Conservation (phyloP, 495 filamentous ascomycete genomes). For the Lindgomyces ingoldianus region DNA sequence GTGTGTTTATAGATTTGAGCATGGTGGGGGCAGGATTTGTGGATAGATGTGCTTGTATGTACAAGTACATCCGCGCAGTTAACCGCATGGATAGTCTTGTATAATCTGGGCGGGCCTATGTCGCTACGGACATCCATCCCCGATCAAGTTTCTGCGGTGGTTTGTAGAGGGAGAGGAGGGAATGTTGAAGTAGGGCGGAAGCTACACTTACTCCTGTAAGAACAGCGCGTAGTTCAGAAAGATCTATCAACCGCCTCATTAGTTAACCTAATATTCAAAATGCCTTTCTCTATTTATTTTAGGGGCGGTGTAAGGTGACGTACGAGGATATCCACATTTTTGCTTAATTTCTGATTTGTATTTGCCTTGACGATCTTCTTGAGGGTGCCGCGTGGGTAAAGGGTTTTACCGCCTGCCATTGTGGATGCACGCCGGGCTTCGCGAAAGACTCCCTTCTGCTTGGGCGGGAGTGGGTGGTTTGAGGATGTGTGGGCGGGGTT, state of each 20-base stretch:
- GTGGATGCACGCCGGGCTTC: constrained; percentile 40
- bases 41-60: no score
- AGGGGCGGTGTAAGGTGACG: no score
- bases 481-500: neutral
- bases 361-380: constrained; percentile 90
- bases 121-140: no score
- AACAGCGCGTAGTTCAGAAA: constrained; percentile 90
- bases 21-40: no score
- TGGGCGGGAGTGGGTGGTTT: neutral
- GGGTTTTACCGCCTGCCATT: constrained; percentile 64
- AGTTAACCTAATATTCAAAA: neutral
- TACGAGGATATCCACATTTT: constrained; percentile 87
- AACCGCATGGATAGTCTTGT: no score
- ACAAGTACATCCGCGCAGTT: no score
- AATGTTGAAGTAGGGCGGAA: no score
- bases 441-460: neutral
- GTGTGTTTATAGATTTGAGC: no score
- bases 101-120: no score
- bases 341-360: constrained; percentile 73
- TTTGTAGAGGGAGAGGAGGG: neutral
- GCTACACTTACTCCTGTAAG: constrained; percentile 83
- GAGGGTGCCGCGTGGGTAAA: constrained; percentile 81
- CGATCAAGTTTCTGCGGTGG: neutral
- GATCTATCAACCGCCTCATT: constrained; percentile 53
- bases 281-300: no score